phyloP scores from a whole-genome alignment of 164 flowering plant genomes.

The Aristolochia californica region DNA sequence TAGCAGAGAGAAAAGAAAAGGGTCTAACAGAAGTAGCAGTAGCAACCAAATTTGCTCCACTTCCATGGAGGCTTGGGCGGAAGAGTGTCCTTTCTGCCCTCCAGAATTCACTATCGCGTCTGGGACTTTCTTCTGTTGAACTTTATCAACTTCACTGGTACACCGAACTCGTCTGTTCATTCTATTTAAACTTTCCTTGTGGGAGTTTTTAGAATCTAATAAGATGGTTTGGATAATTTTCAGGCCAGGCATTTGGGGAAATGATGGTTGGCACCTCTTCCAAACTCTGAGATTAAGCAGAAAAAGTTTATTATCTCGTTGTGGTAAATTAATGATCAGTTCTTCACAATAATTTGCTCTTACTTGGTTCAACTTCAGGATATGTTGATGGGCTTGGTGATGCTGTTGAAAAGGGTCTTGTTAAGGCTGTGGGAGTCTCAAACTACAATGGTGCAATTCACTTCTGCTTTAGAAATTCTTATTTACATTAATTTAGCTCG shows the following conservation, averaged over 20 bases:
- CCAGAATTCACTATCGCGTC: constrained; percentile 69
- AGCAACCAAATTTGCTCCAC: constrained; percentile 94
- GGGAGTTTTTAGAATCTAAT: constrained; percentile 3
- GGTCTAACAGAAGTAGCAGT: constrained; percentile 60
- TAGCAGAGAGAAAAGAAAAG: constrained; percentile 64
- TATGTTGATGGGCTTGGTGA: constrained; percentile 93
- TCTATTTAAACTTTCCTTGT: no score
- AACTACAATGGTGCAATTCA: constrained; percentile 57
- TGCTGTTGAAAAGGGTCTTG: constrained; percentile 95
- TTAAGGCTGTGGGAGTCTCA: constrained; percentile 96
- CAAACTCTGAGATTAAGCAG: no score
- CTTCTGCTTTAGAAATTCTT: neutral
- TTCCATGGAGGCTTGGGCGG: constrained; percentile 97
- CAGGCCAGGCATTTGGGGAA: constrained; percentile 99
- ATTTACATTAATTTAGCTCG: neutral
- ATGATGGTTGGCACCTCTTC: constrained; percentile 59
- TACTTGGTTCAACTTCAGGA: constrained; percentile 31
- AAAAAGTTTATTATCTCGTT: no score
- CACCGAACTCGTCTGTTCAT: neutral
- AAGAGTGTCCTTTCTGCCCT: constrained; percentile 75
- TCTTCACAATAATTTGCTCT: no score
- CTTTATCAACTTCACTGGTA: constrained; percentile 97
- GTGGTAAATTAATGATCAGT: no score
- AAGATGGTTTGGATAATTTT: constrained; percentile 13
- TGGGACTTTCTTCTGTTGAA: constrained; percentile 72